These are phyloP conservation scores for Bocquillonia castaneifolia DNA, from an alignment of 441 rosid species.

Conservation along the genomic window DNA sequence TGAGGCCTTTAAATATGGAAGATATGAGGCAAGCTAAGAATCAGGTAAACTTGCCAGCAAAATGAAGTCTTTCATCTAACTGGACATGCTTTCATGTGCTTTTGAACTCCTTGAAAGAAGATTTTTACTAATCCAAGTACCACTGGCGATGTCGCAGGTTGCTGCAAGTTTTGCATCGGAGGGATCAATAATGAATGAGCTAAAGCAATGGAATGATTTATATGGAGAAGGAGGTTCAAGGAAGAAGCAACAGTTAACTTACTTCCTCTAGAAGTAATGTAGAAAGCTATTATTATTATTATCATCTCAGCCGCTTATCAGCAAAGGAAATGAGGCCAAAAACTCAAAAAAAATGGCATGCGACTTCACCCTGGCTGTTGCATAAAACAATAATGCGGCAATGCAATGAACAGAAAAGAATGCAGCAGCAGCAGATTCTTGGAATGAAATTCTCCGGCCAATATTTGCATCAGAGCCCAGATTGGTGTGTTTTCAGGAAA, in stretches of 20 bases:
- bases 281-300: constrained; percentile 10
- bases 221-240: constrained; percentile 97
- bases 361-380: too few relatives aligned
- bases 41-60: constrained; percentile 45
- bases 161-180: constrained; percentile 87
- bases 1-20: constrained; percentile 82
- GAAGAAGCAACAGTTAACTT: constrained; percentile 83
- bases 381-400: too few relatives aligned
- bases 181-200: constrained; percentile 78
- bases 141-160: constrained; percentile 67
- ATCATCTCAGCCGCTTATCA: constrained; percentile 5
- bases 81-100: neutral
- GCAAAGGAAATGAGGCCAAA: neutral
- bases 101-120: too few relatives aligned
- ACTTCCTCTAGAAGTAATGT: constrained; percentile 61
- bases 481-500: neutral
- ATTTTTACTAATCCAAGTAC: too few relatives aligned
- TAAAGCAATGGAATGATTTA: constrained; percentile 90
- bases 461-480: too few relatives aligned
- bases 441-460: constrained; percentile 6
- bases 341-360: too few relatives aligned
- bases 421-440: neutral
- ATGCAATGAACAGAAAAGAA: constrained; percentile 11
- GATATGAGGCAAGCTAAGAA: constrained; percentile 89
- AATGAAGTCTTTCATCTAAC: neutral